Evolutionary conservation across 2,329 filamentous ascomycete species (phyloP), one percentile per base, ranked within the genome.

Genomic region (Colletotrichum sp.): DNA sequence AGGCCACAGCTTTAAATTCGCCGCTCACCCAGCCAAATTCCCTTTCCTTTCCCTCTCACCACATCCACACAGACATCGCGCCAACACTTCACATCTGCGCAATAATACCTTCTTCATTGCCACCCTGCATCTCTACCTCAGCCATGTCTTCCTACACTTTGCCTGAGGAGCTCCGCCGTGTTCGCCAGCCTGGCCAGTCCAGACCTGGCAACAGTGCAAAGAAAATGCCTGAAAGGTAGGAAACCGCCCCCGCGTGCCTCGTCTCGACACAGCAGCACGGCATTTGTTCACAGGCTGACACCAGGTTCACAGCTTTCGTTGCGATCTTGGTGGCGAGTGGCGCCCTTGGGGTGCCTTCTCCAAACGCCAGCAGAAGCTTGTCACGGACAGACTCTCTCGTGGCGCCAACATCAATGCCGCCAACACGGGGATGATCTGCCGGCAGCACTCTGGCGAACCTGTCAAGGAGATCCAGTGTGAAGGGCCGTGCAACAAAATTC

Each of bases 251-350:
- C 44, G 44, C n/a, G 10, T 52, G n/a, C n/a, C n/a, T 52, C n/a
- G 44, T 24, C 44, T 52, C 12, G 44, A 13, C 44, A 9, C 18
- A 7, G 4, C 22, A 9, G n/a, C 28, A 7, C 24, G 12, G 32
- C 18, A 30, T 4, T 18, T n/a, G 5, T 30, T 55, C 18, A 18
- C 15, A 9, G 16, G 48, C 67, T 76, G 67, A 77, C 75, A 44
- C 30, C 18, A 16, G 26, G 9, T 34, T 26, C 22, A 13, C 57
- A 85, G 84, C 39, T 84, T 80, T 67, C 80, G 82, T 24, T 86
- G 85, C 80, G 81, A 83, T 34, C 77, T 82, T 22, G 85, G 85
- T 5, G 79, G 81, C n/a, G 84, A 86, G 71, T 86, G 82, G 83
- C 84, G 83, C 64, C 68, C 80, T 0, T 68, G 82, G 4, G 64